phyloP scores from a whole-genome alignment of 140 eudicot genomes.

The Oenanthe javanica region DNA sequence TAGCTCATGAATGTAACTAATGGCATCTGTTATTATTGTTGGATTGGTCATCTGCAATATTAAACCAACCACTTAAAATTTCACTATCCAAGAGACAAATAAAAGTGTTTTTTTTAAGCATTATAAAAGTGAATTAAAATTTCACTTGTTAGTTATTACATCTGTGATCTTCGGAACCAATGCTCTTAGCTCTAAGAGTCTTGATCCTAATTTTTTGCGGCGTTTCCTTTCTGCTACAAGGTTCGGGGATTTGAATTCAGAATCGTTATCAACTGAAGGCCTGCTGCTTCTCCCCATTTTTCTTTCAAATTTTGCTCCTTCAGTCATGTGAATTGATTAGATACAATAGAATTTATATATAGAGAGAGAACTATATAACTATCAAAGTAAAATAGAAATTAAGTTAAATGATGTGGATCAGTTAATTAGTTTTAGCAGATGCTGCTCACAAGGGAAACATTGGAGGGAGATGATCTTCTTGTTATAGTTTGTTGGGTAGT shows the following conservation, averaged over 20 bases:
- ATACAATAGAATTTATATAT: neutral
- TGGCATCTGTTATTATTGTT: slow-evolving; percentile 68
- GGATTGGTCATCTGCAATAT: slow-evolving; percentile 57
- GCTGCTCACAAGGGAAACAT: slow-evolving; percentile 38
- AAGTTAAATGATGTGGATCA: slow-evolving; percentile 11
- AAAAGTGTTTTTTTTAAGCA: neutral
- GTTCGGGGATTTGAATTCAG: slow-evolving; percentile 61
- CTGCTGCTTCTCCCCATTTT: slow-evolving; percentile 2
- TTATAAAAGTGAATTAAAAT: no score
- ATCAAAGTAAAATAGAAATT: slow-evolving; percentile 1
- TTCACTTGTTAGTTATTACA: slow-evolving; percentile 16
- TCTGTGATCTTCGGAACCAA: slow-evolving; percentile 76
- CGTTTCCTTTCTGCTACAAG: slow-evolving; percentile 66
- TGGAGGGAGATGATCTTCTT: slow-evolving; percentile 33
- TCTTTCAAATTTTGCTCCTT: slow-evolving; percentile 20
- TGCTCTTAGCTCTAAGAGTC: slow-evolving; percentile 68
- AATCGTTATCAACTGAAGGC: slow-evolving; percentile 20
- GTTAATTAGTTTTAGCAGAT: slow-evolving; percentile 30
- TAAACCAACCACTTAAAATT: neutral
- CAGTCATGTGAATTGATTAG: slow-evolving; percentile 12
- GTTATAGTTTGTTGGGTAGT: slow-evolving; percentile 57
- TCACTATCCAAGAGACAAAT: neutral
- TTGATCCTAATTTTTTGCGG: slow-evolving; percentile 55
- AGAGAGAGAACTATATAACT: neutral
- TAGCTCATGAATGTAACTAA: slow-evolving; percentile 59